phyloP scores from a whole-genome alignment of 768 basidiomycete genomes.

The Lactifluus volemus region DNA sequence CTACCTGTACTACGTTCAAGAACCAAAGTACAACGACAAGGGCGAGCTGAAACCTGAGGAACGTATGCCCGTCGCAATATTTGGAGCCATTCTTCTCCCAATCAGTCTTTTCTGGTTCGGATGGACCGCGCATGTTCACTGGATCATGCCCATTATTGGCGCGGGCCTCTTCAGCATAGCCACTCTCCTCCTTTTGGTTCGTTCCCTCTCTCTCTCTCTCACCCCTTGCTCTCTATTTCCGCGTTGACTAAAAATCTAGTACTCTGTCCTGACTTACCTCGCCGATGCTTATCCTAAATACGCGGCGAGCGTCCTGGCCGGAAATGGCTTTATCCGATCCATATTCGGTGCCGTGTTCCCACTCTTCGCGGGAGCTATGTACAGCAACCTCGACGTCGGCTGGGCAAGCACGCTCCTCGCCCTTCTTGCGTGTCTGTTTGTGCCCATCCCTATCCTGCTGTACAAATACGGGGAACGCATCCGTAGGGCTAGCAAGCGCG shows the following conservation, averaged over 20 bases:
- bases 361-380: constrained; percentile 22
- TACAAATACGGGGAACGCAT: constrained; percentile 16
- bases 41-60: constrained; percentile 24
- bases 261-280: constrained; percentile 26
- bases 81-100: constrained; percentile 28
- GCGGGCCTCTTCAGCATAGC: constrained; percentile 28
- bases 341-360: constrained; percentile 18
- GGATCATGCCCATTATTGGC: constrained; percentile 31
- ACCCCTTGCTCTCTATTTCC: constrained; percentile 9
- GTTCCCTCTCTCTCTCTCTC: constrained; percentile 13
- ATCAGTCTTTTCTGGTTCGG: constrained; percentile 30
- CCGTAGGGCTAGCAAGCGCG: constrained; percentile 16
- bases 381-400: constrained; percentile 23
- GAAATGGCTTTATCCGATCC: constrained; percentile 29
- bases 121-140: constrained; percentile 27
- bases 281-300: constrained; percentile 27
- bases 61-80: constrained; percentile 28
- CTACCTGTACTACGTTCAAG: constrained; percentile 15
- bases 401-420: constrained; percentile 24
- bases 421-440: constrained; percentile 23
- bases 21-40: constrained; percentile 16
- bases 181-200: constrained; percentile 27
- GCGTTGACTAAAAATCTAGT: not conserved
- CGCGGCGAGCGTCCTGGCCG: constrained; percentile 28
- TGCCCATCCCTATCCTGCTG: constrained; percentile 21